Conservation (phyloP, 305 asterid species). For the Fraxinus baroniana region DNA sequence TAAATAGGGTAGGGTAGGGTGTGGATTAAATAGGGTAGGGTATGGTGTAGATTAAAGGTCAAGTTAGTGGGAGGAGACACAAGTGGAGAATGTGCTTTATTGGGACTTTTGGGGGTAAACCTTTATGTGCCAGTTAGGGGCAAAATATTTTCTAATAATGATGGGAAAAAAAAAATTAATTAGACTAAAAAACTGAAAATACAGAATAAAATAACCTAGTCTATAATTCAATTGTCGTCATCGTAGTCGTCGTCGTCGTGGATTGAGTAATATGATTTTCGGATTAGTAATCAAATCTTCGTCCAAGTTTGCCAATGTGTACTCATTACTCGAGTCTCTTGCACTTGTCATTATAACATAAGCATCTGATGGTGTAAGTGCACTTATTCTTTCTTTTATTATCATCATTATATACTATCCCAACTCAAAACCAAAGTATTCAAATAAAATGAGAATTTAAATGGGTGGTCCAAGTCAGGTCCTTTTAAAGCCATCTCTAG, state of each 20-base stretch:
- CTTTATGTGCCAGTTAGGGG: background rate
- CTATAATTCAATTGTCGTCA: background rate
- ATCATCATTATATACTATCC: background rate
- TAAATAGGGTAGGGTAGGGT: background rate
- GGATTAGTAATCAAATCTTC: background rate
- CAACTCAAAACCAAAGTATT: constrained; percentile 1
- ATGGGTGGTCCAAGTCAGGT: background rate
- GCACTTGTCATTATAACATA: background rate
- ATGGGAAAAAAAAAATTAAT: background rate
- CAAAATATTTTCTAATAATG: background rate
- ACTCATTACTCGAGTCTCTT: background rate
- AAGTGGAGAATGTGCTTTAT: constrained; percentile 24
- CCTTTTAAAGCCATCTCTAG: background rate
- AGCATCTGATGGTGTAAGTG: constrained; percentile 9
- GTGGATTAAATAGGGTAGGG: background rate
- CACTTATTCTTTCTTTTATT: constrained; percentile 4
- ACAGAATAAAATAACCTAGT: background rate
- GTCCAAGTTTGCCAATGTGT: background rate
- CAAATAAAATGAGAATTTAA: background rate
- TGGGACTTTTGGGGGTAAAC: background rate
- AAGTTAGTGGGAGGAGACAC: constrained; percentile 6
- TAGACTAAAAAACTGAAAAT: background rate
- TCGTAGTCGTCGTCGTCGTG: background rate
- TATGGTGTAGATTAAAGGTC: background rate
- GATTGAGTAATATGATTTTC: background rate